Percentiles rank a stretch among this genome's conserved stretches.
phyloP scores from a whole-genome alignment of 768 basidiomycete genomes.

The Pleurotus djamor region DNA sequence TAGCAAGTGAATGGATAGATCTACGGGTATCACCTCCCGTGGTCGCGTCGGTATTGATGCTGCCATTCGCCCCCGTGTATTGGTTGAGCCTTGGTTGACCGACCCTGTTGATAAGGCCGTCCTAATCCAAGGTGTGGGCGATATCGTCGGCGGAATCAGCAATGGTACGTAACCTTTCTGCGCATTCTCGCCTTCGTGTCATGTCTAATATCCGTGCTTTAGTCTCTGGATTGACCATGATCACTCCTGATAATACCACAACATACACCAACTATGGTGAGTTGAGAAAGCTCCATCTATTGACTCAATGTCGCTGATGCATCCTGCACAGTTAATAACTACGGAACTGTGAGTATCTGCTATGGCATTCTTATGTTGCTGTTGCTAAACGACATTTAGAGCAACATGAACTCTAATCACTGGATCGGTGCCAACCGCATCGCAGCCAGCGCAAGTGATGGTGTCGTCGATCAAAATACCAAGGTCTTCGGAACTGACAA shows the following conservation, averaged over 20 bases:
- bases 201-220: background rate
- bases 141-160: slow-evolving; percentile 39
- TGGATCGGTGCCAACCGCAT: slow-evolving; percentile 60
- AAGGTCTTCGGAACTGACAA: slow-evolving; percentile 50
- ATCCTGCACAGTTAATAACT: slow-evolving; percentile 31
- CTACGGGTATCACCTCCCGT: slow-evolving; percentile 58
- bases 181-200: background rate
- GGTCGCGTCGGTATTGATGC: slow-evolving; percentile 61
- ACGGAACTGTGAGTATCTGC: slow-evolving; percentile 22
- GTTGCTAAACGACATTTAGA: slow-evolving; percentile 13
- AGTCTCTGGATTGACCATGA: slow-evolving; percentile 52
- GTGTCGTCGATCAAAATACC: slow-evolving; percentile 56
- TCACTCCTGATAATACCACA: slow-evolving; percentile 60
- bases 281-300: slow-evolving; percentile 9
- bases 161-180: slow-evolving; percentile 28
- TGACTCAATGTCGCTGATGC: no score
- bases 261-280: slow-evolving; percentile 51
- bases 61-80: slow-evolving; percentile 41
- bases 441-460: slow-evolving; percentile 25
- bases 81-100: slow-evolving; percentile 57
- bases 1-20: slow-evolving; percentile 28
- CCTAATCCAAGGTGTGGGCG: slow-evolving; percentile 47
- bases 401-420: slow-evolving; percentile 56
- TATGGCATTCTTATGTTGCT: background rate
- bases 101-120: slow-evolving; percentile 55